Conservation (phyloP, 1,139 yeast genomes). For the Saccharomyces hybrid region DNA sequence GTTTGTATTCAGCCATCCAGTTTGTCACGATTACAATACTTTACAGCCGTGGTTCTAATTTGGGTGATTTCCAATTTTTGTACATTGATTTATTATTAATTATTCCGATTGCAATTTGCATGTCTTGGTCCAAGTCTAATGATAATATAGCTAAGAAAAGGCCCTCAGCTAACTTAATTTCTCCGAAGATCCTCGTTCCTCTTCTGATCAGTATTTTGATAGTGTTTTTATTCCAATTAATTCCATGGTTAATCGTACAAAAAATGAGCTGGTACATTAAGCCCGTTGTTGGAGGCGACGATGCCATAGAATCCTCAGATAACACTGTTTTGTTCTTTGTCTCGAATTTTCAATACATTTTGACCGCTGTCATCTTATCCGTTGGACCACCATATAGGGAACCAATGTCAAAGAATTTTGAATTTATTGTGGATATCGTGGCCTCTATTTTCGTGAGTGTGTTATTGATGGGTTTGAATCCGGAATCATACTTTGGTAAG, state of each 20-base stretch:
- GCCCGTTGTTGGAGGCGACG: conserved; percentile 81
- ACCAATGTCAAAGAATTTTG: conserved; percentile 57
- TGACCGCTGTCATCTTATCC: conserved; percentile 72
- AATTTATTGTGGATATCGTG: conserved; percentile 59
- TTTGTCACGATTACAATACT: conserved; percentile 78
- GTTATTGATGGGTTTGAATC: conserved; percentile 42
- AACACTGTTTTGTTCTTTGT: conserved; percentile 76
- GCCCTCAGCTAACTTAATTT: conserved; percentile 89
- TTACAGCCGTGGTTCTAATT: conserved; percentile 81
- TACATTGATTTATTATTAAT: conserved; percentile 87
- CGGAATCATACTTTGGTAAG: conserved; percentile 48
- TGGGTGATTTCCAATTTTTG: conserved; percentile 95
- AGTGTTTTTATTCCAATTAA: conserved; percentile 55
- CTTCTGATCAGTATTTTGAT: conserved; percentile 63
- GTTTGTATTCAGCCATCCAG: conserved; percentile 92
- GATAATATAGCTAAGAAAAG: conserved; percentile 54
- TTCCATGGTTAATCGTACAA: conserved; percentile 56
- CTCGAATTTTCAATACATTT: conserved; percentile 82
- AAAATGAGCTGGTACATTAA: conserved; percentile 64
- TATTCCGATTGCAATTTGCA: conserved; percentile 87
- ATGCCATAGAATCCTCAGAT: conserved; percentile 78
- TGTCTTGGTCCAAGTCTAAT: conserved; percentile 94
- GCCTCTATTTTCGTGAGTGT: conserved; percentile 44
- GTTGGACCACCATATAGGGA: conserved; percentile 95
- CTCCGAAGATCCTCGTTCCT: conserved; percentile 79